phyloP scores from a whole-genome alignment of 352 stramenopile genomes.

The Blastocystis sp. region DNA sequence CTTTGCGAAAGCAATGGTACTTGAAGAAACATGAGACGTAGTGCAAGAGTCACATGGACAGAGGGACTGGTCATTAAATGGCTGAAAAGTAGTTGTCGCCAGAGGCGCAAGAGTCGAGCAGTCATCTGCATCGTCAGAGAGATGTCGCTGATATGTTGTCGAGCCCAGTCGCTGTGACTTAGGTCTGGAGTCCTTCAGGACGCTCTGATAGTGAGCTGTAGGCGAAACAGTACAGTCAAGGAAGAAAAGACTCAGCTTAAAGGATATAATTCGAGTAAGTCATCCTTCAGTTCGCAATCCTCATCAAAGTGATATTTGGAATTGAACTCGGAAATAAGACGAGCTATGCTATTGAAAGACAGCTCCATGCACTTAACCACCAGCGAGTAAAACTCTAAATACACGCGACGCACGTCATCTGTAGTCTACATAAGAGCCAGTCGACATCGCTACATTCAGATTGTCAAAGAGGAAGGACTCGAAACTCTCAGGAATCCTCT shows the following conservation, averaged over 20 bases:
- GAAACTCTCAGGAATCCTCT: neutral
- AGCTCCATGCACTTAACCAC: conserved; percentile 47
- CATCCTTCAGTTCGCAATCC: neutral
- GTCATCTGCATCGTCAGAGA: neutral
- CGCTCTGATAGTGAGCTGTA: neutral
- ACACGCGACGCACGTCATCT: conserved; percentile 12
- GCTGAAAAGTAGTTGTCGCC: neutral
- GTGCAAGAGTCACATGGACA: neutral
- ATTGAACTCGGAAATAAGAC: neutral
- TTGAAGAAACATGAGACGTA: neutral
- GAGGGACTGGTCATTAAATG: neutral
- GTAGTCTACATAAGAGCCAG: neutral
- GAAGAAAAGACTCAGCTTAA: neutral
- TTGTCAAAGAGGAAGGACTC: conserved; percentile 1
- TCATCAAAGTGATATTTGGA: neutral
- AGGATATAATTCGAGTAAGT: conserved; percentile 51
- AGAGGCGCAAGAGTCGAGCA: neutral
- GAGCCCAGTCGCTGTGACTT: neutral
- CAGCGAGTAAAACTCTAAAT: conserved; percentile 4
- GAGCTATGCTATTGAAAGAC: neutral
- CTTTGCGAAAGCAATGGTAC: conserved; percentile 9
- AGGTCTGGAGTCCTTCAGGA: neutral
- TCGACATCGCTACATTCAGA: neutral
- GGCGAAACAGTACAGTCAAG: conserved; percentile 29
- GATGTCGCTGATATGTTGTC: neutral